Base-by-base conservation (phyloP, 2,329 filamentous ascomycete genomes). In the Neobulgaria alba region DNA sequence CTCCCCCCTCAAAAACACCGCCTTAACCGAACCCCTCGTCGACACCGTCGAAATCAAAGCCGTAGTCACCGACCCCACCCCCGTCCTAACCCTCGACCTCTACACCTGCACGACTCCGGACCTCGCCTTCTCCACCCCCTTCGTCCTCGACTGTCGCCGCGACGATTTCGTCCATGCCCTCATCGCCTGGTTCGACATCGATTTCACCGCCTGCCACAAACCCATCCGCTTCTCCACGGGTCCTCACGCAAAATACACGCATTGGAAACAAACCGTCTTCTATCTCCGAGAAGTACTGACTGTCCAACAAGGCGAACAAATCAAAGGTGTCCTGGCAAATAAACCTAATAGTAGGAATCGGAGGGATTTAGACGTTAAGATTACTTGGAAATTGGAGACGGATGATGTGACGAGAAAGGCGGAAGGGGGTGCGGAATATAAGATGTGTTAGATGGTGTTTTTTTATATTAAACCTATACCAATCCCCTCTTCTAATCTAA, bases 201-300 rank as follows among this genome's bases (percentile, higher is more conserved):
- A 96, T 60, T 98, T 98, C 68, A 85, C 85, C 38, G 89, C 88
- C 45, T 96, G 92, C 76, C 92, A 98, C 76, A 96, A 96, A 76
- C 85, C 88, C 21, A 88, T 98, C 61, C 79, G 82, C 60, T 98
- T 98, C 75, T 94, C 86, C 39, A 98, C 92, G 14, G 92, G 92
- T 16, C 92, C 92, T 19, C 92, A 96, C 68, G 93, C 90, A 56
- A 96, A 95, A 70, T 96, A 96, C 70, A 98, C 92, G 14, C 92
- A 98, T 75, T 98, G 92, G 92, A 98, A 98, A 72, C 92, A 98
- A 72, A 98, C 92, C 10, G 92, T 98, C 48, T 96, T 98, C 70
- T 98, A 98, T 69, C 73, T 98, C 49, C 79, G 85, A 58, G 89
- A 98, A 54, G 85, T 95, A 23, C 70, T 98, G 50, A 96, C 89